Evolutionary conservation across 2,329 filamentous ascomycete genomes (phyloP), one percentile per base, ranked within the genome.

Genomic region (Botryosphaeria dothidea): DNA sequence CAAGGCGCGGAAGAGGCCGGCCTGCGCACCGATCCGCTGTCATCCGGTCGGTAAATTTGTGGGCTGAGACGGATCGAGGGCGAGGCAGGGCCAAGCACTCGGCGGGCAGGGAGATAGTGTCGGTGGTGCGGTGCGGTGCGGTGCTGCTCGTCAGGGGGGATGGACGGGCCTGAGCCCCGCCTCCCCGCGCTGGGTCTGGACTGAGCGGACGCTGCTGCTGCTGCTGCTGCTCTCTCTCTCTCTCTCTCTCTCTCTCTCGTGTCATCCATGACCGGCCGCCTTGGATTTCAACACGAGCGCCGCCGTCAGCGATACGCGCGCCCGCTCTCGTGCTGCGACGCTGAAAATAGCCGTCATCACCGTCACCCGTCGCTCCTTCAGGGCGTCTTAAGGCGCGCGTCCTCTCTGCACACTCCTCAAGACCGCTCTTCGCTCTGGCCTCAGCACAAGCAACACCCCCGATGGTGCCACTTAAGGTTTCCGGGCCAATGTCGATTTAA

Each of bases 401-500:
- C 8, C 21, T 19, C 5, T 15, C 34, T 23, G 36, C 52, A 11
- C 51, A 19, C 29, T 5, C 49, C 17, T 25, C 25, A 11, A 7
- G 49, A 19, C 17, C 49, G 34, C n/a, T 9, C 45, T 8, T 23
- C 45, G 19, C 19, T 52, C 49, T 52, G 27, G 9, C 48, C 25
- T 21, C 23, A 21, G n/a, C 49, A 34, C 49, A 52, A 17, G 49
- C 49, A 34, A 31, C 29, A 21, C 31, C 49, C 49, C 27, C 11
- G 49, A 52, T 19, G 49, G 19, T 11, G 49, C 29, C 27, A 29
- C 8, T 52, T 31, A 52, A 41, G 38, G 17, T 41, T 41, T 31
- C 17, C 19, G 49, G 49, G 8, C 34, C 52, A 57, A 29, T 19
- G 52, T 57, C 52, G 34, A 57, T 57, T 57, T 57, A 57, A 57